Base-by-base conservation (phyloP, 169 alveolate species). In the Ichthyophthirius multifiliis region DNA sequence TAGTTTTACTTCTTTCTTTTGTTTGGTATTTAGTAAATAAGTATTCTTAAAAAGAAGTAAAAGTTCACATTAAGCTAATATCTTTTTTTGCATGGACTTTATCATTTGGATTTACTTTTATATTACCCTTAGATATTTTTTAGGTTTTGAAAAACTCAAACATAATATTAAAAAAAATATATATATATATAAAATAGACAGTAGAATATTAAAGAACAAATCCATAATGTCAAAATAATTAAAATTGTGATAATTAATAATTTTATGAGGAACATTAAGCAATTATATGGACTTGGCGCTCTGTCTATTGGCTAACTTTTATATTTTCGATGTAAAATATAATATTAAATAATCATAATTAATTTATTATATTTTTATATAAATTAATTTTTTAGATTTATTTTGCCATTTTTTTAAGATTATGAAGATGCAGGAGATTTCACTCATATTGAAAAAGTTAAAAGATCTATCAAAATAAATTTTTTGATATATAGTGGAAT, bases 391-490 rank as follows among this genome's bases (percentile, higher is more conserved):
- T n/a, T 0, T 39, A 67, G 77, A 82, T 9, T 81, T 16, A 39
- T 81, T 48, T 41, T 81, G 12, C 86, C 86, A 16, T 41, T 81
- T 20, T 71, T 74, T 23, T 41, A 81, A 63, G 86, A 81, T 12
- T 81, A 81, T 81, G 86, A 81, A 43, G 82, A 74, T 73, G 86
- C 82, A 0, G 86, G 86, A 43, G 86, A 81, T 27, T 81, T 81
- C 31, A 74, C 43, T 13, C 44, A 43, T 43, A 35, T 18, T 37
- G 86, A 46, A 7, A 81, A 74, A 71, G 47, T 71, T n/a, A 55
- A 47, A 23, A 41, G 76, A 16, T 81, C 86, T 13, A 47, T 67
- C 12, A 81, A 81, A 43, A 48, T 31, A 7, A 81, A 81, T 81
- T 27, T 81, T 18, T 34, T 47, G 43, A 35, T 43, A 3, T 23